Evolutionary conservation across 2,329 filamentous ascomycete genomes (phyloP), one percentile per base, ranked within the genome.

Genomic region (Trichophyton benhamiae): DNA sequence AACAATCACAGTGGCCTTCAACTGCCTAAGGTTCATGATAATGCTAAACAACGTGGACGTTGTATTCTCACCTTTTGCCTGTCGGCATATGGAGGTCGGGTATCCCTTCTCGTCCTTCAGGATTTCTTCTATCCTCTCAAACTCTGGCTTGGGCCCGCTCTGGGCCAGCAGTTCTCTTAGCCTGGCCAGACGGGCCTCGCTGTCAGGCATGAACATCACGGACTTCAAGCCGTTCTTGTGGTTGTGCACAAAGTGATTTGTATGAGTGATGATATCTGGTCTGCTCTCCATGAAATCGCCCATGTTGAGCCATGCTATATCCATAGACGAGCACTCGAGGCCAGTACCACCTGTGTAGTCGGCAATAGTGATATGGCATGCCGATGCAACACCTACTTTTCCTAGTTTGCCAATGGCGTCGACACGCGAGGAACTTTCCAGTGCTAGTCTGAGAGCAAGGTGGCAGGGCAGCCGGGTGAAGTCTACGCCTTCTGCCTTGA

Each of bases 301-400:
- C 64, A 64, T 63, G 33, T 63, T 33, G 17, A 65, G 44, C 36
- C 44, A 41, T 9, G 65, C 57, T 13, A 64, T 61, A 60, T 71
- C 70, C 2, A 63, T 49, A 48, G 63, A 62, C n/a, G 67, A 70
- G 57, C 77, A 83, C 66, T 84, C 82, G 5, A 83, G 64, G 0
- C 82, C 81, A 3, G 79, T 66, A 0, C 75, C 74, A 0, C 76
- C 77, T 0, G 67, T 72, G 17, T 70, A 64, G 68, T 83, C 80
- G 0, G 77, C 81, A 42, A 84, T 70, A 0, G 82, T 70, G 63
- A 84, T 82, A 64, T 83, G 80, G 59, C 79, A 81, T 2, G 80
- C 75, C 5, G 75, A 74, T 0, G 82, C 81, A 53, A 84, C 76
- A 6, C 82, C 82, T 27, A 72, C 67, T 46, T 69, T 68, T 62